Base-by-base conservation (phyloP, 768 basidiomycete genomes). In the Ramaria sp. region DNA sequence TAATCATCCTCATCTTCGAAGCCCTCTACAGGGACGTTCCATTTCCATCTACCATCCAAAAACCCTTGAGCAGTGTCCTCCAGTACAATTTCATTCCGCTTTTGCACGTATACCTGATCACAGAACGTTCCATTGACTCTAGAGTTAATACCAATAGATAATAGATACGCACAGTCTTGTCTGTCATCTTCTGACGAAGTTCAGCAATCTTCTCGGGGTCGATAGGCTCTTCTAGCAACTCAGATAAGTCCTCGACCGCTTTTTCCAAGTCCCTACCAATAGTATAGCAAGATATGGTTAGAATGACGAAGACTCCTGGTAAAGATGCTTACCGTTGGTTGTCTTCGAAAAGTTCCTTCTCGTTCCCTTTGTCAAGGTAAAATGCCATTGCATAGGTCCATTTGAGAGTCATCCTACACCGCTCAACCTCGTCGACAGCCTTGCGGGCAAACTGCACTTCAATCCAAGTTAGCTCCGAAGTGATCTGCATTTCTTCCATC, bases 321-420 rank as follows among this genome's bases (percentile, higher is more conserved):
- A 27, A 50, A 36, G 16, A 16, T 8, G 67, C 75, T 39, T 58
- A 83, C 88, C 88, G 77, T 70, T 99, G 96, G 64, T 98, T 98
- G 69, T 97, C 94, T 68, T 97, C 95, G 63, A 92, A 98, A 44
- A 98, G 70, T 64, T 92, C 88, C 71, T 97, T 98, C 75, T 87
- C 75, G 64, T 97, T 98, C 51, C 88, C 82, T 64, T 78, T 84
- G 38, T 81, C 84, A 27, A 99, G 78, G 65, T 97, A 98, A 72
- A 92, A 99, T 27, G 94, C 95, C 95, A 99, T 97, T 2, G 92
- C 88, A 62, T 99, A 99, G 12, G 95, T 97, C 95, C 96, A 99
- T 70, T 97, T 98, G 56, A 99, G 81, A 37, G 95, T 97, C 74
- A 82, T 88, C 25, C 96, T 82, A 70, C 96, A 89, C 66, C 84